A percentile compares a stretch with the other conserved stretches of the same genome.
Evolutionary conservation across 2,329 filamentous ascomycete species (phyloP).

Genomic region (Monilinia laxa): DNA sequence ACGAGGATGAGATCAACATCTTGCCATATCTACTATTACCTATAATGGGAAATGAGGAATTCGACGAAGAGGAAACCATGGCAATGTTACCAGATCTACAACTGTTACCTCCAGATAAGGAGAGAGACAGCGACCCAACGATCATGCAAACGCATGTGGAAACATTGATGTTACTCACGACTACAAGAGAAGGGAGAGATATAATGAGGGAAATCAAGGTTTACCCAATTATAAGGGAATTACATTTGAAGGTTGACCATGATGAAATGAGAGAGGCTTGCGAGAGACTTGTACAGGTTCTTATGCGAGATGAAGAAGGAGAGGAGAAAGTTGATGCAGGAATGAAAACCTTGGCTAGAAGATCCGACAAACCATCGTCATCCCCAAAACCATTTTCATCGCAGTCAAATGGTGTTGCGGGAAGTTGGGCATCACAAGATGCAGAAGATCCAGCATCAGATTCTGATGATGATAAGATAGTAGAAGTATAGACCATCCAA

Average conservation of each 20-base stretch:
- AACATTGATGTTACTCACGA: slow-evolving; percentile 79
- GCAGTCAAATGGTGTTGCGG: slow-evolving; percentile 23
- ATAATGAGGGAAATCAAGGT: slow-evolving; percentile 73
- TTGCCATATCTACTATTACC: slow-evolving; percentile 87
- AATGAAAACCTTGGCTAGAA: slow-evolving; percentile 35
- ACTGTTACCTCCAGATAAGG: slow-evolving; percentile 84
- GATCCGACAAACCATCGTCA: slow-evolving; percentile 8
- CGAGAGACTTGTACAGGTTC: slow-evolving; percentile 79
- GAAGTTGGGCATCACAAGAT: slow-evolving; percentile 30
- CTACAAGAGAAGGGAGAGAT: slow-evolving; percentile 72
- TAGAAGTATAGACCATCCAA: slow-evolving; percentile 36
- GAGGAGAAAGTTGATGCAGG: slow-evolving; percentile 36
- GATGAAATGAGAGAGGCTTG: slow-evolving; percentile 81
- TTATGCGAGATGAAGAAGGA: slow-evolving; percentile 42
- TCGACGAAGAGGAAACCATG: slow-evolving; percentile 79
- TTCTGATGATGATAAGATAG: slow-evolving; percentile 40
- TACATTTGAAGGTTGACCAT: slow-evolving; percentile 74
- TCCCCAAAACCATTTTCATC: slow-evolving; percentile 23
- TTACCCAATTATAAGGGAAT: slow-evolving; percentile 86
- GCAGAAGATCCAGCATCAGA: slow-evolving; percentile 32
- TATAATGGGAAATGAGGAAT: slow-evolving; percentile 84
- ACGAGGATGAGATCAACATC: slow-evolving; percentile 72
- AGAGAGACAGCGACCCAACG: slow-evolving; percentile 71
- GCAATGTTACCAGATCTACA: slow-evolving; percentile 89
- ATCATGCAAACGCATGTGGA: slow-evolving; percentile 88